Evolutionary conservation across 441 rosid genomes (phyloP), one percentile per base, ranked within the genome.

Genomic region (Omphalea diandra): DNA sequence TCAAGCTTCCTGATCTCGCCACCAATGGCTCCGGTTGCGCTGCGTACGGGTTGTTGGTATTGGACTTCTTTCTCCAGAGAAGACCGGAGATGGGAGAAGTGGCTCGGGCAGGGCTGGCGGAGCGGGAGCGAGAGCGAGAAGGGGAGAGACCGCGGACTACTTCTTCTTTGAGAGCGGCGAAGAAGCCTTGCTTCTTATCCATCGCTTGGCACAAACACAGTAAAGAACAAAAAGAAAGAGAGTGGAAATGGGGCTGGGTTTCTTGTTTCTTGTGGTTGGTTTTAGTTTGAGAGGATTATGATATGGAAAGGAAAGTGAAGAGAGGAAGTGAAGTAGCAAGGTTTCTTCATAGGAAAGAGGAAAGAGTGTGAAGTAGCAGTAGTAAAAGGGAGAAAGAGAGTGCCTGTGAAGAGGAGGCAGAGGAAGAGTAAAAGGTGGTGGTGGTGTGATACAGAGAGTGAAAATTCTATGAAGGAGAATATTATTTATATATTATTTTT

Each of bases 161-260:
- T 63, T 89, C 98, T 3, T 85, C 86, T 79, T 83, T 86, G 24
- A 91, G 91, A 52, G 95, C 68, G 4, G 97, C 82, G 82, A 91
- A 91, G 62, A 91, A 94, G 0, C 91, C 87, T 73, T 89, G 94
- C 41, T 87, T 94, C 73, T 84, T 91, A 67, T 89, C 96, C 97
- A 91, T 89, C 44, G 46, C 7, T 56, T 2, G 14, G 24, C 17
- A n/a, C n/a, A n/a, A n/a, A n/a, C n/a, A n/a, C n/a, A n/a, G n/a
- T n/a, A 44, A 22, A 35, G n/a, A 55, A 27, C 1, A 5, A 5
- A 18, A 1, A 55, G 35, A 4, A 44, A 20, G 54, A 11, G 11
- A 26, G 31, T 54, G n/a, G 22, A 35, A 14, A 22, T 4, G 15
- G 29, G n/a, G n/a, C n/a, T n/a, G n/a, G n/a, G n/a, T n/a, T 27